Percentiles rank a stretch among this genome's conserved stretches.
phyloP scores from a whole-genome alignment of 768 basidiomycete species.

The Russula lepida region DNA sequence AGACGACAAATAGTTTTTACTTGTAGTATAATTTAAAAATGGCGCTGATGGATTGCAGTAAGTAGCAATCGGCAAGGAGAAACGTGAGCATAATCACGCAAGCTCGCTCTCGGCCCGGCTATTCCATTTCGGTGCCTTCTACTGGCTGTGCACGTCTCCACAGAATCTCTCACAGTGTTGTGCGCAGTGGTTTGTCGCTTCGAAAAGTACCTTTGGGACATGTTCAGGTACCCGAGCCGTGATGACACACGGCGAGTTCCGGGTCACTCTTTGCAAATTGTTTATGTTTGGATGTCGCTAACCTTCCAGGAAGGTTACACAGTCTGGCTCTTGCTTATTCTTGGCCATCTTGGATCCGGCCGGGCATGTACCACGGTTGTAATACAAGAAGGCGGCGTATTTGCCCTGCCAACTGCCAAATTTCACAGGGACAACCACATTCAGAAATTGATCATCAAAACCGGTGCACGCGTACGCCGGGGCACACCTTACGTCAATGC shows the following conservation, averaged over 20 bases:
- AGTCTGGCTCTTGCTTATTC: neutral
- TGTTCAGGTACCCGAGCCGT: neutral
- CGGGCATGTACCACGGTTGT: neutral
- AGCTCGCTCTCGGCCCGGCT: neutral
- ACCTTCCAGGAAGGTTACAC: no score
- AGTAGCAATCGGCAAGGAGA: neutral
- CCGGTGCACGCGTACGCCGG: neutral
- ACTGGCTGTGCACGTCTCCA: neutral
- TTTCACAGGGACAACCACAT: no score
- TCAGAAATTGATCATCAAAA: no score
- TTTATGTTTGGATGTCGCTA: neutral
- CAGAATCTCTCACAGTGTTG: neutral
- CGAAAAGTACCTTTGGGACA: no score
- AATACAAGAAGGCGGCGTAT: no score
- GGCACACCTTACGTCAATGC: neutral
- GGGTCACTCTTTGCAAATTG: neutral
- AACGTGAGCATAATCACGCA: neutral
- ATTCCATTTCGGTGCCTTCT: neutral
- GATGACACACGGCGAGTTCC: neutral
- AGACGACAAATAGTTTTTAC: neutral
- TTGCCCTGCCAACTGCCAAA: no score
- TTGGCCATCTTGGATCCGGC: neutral
- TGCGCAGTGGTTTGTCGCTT: no score
- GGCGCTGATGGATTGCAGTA: neutral
- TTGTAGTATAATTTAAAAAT: neutral